A percentile compares a stretch with the other conserved stretches of the same genome.
phyloP scores from a whole-genome alignment of 768 basidiomycete genomes.

The Austroboletus eburneus region DNA sequence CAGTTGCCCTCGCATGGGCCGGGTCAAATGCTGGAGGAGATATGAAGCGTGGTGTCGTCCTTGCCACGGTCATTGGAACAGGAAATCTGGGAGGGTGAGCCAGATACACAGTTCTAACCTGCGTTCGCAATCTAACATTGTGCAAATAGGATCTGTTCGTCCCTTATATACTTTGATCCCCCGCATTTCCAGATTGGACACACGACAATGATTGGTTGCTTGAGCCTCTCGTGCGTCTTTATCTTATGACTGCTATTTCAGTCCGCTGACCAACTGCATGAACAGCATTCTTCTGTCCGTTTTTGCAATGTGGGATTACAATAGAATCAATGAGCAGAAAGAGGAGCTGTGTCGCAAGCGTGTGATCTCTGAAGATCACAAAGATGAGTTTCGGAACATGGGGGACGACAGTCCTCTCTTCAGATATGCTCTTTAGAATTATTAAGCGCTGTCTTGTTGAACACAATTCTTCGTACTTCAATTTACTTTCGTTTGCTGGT shows the following conservation, averaged over 20 bases:
- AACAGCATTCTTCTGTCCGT: slow-evolving; percentile 38
- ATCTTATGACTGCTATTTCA: slow-evolving; percentile 10
- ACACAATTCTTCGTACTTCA: too few species aligned
- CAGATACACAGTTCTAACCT: slow-evolving; percentile 12
- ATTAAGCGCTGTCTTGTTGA: too few species aligned
- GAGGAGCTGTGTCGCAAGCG: slow-evolving; percentile 40
- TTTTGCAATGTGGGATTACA: slow-evolving; percentile 49
- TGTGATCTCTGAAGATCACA: slow-evolving; percentile 38
- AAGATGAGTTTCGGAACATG: slow-evolving; percentile 42
- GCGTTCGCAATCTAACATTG: slow-evolving; percentile 3
- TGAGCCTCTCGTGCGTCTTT: slow-evolving; percentile 24
- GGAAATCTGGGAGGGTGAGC: slow-evolving; percentile 52
- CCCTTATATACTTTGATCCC: slow-evolving; percentile 38
- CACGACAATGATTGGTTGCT: slow-evolving; percentile 34
- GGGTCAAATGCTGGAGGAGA: slow-evolving; percentile 55
- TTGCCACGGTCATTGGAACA: slow-evolving; percentile 51
- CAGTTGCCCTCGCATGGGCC: slow-evolving; percentile 50
- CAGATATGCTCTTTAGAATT: slow-evolving; percentile 33
- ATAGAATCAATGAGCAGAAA: slow-evolving; percentile 46
- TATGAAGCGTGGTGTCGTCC: slow-evolving; percentile 45
- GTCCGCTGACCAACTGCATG: slow-evolving; percentile 25
- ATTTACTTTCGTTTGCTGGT: background rate
- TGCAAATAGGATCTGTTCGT: slow-evolving; percentile 35
- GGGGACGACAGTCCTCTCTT: slow-evolving; percentile 56
- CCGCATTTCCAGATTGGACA: slow-evolving; percentile 38